Percentiles rank a stretch among this genome's conserved stretches.
Evolutionary conservation across 1,139 yeast species (phyloP).

Genomic region (Hansenula sp.): DNA sequence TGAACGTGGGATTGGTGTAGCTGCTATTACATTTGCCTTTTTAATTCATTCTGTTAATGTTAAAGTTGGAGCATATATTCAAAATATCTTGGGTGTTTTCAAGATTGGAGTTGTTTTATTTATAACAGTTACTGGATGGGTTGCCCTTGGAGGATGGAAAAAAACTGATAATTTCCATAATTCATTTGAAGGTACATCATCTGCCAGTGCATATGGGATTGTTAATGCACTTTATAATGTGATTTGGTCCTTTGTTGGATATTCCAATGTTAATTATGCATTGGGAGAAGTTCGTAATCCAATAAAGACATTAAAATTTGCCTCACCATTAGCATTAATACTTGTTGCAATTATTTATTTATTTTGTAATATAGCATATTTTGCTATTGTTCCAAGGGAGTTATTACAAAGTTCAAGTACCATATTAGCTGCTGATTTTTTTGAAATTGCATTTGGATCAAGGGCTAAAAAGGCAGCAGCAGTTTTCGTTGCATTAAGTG

Average conservation of each 20-base stretch:
- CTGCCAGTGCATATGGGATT: conserved; percentile 71
- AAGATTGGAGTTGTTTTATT: conserved; percentile 65
- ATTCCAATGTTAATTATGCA: conserved; percentile 78
- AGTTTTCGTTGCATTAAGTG: conserved; percentile 70
- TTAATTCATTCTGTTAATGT: conserved; percentile 59
- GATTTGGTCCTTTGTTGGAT: conserved; percentile 77
- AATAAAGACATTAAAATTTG: conserved; percentile 58
- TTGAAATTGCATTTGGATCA: conserved; percentile 69
- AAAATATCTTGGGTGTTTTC: conserved; percentile 67
- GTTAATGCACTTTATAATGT: conserved; percentile 77
- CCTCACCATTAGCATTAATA: conserved; percentile 69
- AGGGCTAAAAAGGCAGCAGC: conserved; percentile 63
- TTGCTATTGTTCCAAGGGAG: conserved; percentile 70
- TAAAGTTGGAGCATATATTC: conserved; percentile 63
- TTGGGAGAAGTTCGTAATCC: conserved; percentile 76
- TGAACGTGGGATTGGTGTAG: conserved; percentile 72
- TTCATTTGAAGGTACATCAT: conserved; percentile 52
- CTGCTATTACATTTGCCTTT: conserved; percentile 70
- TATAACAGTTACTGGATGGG: conserved; percentile 77
- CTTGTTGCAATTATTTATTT: conserved; percentile 60
- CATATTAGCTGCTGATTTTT: conserved; percentile 70
- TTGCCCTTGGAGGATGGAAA: conserved; percentile 69
- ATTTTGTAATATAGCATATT: conserved; percentile 67
- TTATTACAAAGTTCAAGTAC: conserved; percentile 60
- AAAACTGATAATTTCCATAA: conserved; percentile 58